Percentiles rank a stretch among this genome's conserved stretches.
Conservation (phyloP, 352 stramenopile species). For the Phytopythium boreale region DNA sequence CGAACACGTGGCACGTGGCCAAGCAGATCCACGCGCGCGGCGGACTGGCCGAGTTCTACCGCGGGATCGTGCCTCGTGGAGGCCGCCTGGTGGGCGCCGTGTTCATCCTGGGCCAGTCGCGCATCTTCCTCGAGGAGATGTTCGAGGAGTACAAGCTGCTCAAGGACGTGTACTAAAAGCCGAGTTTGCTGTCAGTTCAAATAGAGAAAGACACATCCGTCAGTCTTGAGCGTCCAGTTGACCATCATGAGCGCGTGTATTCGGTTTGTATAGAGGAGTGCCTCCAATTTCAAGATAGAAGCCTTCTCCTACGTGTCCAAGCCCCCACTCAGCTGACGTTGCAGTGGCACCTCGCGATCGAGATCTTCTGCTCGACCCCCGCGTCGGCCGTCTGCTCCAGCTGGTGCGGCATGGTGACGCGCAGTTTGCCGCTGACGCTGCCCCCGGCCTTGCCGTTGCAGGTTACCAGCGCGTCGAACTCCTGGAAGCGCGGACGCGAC, state of each 20-base stretch:
- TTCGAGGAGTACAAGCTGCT: slow-evolving; percentile 68
- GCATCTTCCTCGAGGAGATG: slow-evolving; percentile 62
- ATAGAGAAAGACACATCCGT: neutral
- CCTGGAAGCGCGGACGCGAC: slow-evolving; percentile 36
- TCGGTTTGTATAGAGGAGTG: neutral
- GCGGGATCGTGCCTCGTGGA: slow-evolving; percentile 66
- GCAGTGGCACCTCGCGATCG: slow-evolving; percentile 53
- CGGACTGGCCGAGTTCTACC: slow-evolving; percentile 61
- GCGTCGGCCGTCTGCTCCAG: slow-evolving; percentile 13
- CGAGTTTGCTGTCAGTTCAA: neutral
- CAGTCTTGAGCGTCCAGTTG: neutral
- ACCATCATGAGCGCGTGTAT: neutral
- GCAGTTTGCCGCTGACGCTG: slow-evolving; percentile 45
- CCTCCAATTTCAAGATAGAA: neutral
- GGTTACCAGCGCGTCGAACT: slow-evolving; percentile 50
- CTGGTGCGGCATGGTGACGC: slow-evolving; percentile 59
- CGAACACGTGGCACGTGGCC: slow-evolving; percentile 40
- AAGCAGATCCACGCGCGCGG: slow-evolving; percentile 45
- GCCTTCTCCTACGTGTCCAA: too few species aligned
- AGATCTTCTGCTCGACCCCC: slow-evolving; percentile 20
- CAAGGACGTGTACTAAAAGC: slow-evolving; percentile 17
- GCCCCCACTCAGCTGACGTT: slow-evolving; percentile 50
- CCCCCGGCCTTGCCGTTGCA: slow-evolving; percentile 57
- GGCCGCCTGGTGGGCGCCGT: slow-evolving; percentile 79
- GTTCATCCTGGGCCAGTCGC: slow-evolving; percentile 77